A percentile compares a stretch with the other conserved stretches of the same genome.
phyloP scores from a whole-genome alignment of 2,329 filamentous ascomycete genomes.

The Ilyonectria mors-panacis region DNA sequence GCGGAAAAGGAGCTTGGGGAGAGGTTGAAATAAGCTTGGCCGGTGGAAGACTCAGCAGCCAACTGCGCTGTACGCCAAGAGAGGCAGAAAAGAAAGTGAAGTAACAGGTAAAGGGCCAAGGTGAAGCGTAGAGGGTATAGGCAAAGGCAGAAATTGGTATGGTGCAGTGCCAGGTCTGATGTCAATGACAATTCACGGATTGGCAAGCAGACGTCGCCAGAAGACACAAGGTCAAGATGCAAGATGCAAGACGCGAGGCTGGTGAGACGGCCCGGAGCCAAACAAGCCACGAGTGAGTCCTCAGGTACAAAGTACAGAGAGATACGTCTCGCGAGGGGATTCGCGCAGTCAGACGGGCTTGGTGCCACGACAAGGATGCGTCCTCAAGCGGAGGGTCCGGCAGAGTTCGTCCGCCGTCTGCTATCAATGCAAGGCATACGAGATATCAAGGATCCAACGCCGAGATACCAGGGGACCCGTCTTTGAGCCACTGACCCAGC shows the following conservation, averaged over 20 bases:
- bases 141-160: neutral
- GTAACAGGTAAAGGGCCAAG: neutral
- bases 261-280: constrained; percentile 1
- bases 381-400: neutral
- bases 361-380: neutral
- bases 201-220: constrained; percentile 10
- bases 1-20: constrained; percentile 26
- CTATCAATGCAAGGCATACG: constrained; percentile 15
- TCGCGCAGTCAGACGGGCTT: neutral
- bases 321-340: neutral
- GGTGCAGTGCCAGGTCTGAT: constrained; percentile 4
- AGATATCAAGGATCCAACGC: constrained; percentile 28
- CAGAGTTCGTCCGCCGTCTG: neutral
- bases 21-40: constrained; percentile 47
- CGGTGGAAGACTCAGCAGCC: constrained; percentile 28
- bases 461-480: constrained; percentile 29
- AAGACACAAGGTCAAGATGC: constrained; percentile 13
- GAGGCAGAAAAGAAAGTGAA: neutral
- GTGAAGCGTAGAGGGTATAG: neutral
- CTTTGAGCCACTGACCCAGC: constrained; percentile 30
- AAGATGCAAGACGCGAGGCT: constrained; percentile 4
- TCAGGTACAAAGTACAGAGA: neutral
- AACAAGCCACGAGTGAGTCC: neutral
- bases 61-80: constrained; percentile 20
- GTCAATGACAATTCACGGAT: constrained; percentile 1